Evolutionary conservation across 371 early-diverging fungal species (phyloP).

Genomic region (Mycotypha africana): DNA sequence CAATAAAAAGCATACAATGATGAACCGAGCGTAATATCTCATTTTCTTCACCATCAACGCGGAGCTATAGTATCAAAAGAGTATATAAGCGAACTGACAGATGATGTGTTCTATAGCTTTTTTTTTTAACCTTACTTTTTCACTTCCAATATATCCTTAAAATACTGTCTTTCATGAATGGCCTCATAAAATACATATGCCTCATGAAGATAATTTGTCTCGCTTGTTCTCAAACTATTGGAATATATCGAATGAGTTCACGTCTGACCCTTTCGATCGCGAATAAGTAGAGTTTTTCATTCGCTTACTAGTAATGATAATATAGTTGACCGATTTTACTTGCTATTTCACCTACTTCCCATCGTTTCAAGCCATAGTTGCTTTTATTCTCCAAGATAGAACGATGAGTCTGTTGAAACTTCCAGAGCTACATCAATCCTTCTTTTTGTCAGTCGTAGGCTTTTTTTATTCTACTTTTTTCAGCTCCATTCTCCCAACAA

Average conservation of each 20-base stretch:
- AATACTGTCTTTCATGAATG: conserved; percentile 91
- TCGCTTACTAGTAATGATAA: conserved; percentile 82
- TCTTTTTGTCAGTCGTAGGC: neutral
- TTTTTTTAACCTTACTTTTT: conserved; percentile 83
- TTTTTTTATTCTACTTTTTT: no score
- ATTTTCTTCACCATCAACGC: conserved; percentile 93
- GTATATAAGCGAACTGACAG: no score
- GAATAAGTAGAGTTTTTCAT: no score
- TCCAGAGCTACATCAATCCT: conserved; percentile 80
- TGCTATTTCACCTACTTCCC: conserved; percentile 97
- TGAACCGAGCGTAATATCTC: conserved; percentile 94
- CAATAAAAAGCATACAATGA: conserved; percentile 89
- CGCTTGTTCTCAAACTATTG: conserved; percentile 83
- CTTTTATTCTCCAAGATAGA: conserved; percentile 78
- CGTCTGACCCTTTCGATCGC: no score
- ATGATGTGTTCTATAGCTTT: no score
- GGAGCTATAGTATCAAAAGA: conserved; percentile 46
- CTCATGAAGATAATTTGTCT: conserved; percentile 92
- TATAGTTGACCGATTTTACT: conserved; percentile 96
- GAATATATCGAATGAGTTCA: no score
- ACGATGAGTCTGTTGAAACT: conserved; percentile 89
- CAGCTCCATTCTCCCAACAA: no score
- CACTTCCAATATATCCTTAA: conserved; percentile 85
- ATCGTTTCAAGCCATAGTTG: conserved; percentile 90
- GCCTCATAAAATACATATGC: conserved; percentile 95